phyloP scores from a whole-genome alignment of 1,284 basidiomycete species.

The Ganoderma sinense region DNA sequence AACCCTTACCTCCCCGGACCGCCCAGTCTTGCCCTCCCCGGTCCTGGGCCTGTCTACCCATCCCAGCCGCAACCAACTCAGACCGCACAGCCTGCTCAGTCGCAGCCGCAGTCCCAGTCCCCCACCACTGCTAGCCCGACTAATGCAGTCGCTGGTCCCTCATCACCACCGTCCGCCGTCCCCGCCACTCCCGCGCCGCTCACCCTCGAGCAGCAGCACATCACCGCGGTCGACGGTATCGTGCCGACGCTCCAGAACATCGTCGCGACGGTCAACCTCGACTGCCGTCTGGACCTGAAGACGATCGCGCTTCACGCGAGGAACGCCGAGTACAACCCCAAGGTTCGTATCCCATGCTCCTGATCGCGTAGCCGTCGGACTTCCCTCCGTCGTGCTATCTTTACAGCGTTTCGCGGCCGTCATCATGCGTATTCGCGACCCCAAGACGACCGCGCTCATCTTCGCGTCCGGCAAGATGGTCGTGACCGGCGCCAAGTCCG shows the following conservation, averaged over 20 bases:
- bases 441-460: constrained; percentile 99
- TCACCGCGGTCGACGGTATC: constrained; percentile 93
- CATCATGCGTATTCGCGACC: constrained; percentile 99
- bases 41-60: constrained; percentile 39
- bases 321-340: constrained; percentile 99
- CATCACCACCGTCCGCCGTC: constrained; percentile 54
- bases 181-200: constrained; percentile 73
- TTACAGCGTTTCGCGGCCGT: constrained; percentile 98
- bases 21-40: constrained; percentile 52
- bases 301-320: constrained; percentile 98
- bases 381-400: constrained; percentile 54
- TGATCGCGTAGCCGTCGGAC: constrained; percentile 66
- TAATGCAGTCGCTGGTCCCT: constrained; percentile 52
- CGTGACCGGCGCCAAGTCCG: constrained; percentile 98
- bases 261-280: constrained; percentile 98
- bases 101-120: constrained; percentile 37
- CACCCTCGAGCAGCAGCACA: constrained; percentile 88
- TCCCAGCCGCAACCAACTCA: constrained; percentile 44
- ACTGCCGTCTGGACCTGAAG: constrained; percentile 97
- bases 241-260: constrained; percentile 98
- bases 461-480: constrained; percentile 99
- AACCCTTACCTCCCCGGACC: constrained; percentile 49
- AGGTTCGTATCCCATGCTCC: constrained; percentile 77
- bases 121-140: constrained; percentile 36
- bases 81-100: constrained; percentile 17